Conservation (phyloP, 2,329 filamentous ascomycete species). For the Penicillium sclerotiorum region DNA sequence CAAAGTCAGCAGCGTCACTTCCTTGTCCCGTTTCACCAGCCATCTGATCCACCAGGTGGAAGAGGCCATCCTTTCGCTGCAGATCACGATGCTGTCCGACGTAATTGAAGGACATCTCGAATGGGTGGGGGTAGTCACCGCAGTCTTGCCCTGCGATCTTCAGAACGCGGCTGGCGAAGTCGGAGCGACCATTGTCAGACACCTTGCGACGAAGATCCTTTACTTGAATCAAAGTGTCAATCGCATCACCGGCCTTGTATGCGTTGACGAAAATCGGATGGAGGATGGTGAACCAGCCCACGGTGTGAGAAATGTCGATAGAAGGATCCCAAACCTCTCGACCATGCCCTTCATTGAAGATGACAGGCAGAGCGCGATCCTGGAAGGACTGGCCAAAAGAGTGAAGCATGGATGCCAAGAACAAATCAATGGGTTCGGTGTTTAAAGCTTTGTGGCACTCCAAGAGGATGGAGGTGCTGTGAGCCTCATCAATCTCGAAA, state of each 20-base stretch:
- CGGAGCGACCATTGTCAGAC: constrained; percentile 41
- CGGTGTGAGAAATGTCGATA: constrained; percentile 53
- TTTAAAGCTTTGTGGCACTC: constrained; percentile 36
- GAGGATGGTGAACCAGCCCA: constrained; percentile 56
- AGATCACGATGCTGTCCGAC: constrained; percentile 46
- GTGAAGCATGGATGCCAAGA: constrained; percentile 43
- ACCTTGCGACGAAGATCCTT: constrained; percentile 43
- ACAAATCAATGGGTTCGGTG: constrained; percentile 42
- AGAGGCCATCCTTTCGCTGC: constrained; percentile 48
- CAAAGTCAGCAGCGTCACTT: constrained; percentile 50
- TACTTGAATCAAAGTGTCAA: constrained; percentile 38
- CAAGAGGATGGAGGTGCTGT: constrained; percentile 31
- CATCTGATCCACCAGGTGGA: constrained; percentile 48
- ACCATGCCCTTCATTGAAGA: constrained; percentile 55
- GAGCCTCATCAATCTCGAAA: constrained; percentile 35
- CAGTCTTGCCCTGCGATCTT: constrained; percentile 32
- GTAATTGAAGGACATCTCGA: constrained; percentile 49
- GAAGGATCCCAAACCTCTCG: constrained; percentile 49
- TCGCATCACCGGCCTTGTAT: constrained; percentile 27
- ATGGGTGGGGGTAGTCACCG: constrained; percentile 43
- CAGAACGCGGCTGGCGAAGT: constrained; percentile 39
- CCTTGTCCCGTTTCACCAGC: constrained; percentile 50
- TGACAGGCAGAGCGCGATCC: constrained; percentile 43
- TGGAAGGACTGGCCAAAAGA: constrained; percentile 49
- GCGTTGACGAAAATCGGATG: constrained; percentile 46